These are phyloP conservation scores for Hippophae gyantsensis DNA, from an alignment of 306 rosid species.

Conservation along the genomic window DNA sequence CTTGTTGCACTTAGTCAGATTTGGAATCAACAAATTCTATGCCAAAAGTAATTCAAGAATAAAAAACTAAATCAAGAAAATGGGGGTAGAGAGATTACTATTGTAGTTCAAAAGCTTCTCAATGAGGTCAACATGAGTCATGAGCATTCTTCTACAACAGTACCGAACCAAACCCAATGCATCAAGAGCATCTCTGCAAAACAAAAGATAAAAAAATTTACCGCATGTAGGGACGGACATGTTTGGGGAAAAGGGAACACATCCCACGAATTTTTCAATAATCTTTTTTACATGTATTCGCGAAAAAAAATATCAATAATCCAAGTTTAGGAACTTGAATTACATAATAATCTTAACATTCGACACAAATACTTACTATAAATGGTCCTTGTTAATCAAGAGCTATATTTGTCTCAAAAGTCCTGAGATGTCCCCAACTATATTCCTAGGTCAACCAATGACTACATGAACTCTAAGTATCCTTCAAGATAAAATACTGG, in stretches of 20 bases:
- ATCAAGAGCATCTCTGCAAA: constrained; percentile 83
- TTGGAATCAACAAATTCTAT: not conserved
- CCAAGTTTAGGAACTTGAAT: no score
- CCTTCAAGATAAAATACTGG: no score
- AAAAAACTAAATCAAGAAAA: not conserved
- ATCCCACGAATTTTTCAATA: not conserved
- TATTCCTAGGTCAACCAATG: no score
- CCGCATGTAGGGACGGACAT: not conserved
- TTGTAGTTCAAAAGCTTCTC: constrained; percentile 96
- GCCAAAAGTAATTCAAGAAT: not conserved
- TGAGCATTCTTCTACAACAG: constrained; percentile 92
- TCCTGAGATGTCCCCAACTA: no score
- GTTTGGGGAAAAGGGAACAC: not conserved
- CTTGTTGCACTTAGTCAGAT: no score
- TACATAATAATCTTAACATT: no score
- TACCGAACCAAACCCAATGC: constrained; percentile 84
- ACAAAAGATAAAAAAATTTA: not conserved
- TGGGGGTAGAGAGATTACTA: constrained; percentile 30
- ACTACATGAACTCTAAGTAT: no score
- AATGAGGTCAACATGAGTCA: constrained; percentile 96
- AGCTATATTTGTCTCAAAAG: no score
- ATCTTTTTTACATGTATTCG: not conserved
- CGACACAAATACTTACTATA: no score
- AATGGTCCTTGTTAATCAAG: no score
- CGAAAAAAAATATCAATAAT: no score